A percentile compares a stretch with the other conserved stretches of the same genome.
Conservation (phyloP, 2,329 filamentous ascomycete species). For the Xylaria hypoxylon region DNA sequence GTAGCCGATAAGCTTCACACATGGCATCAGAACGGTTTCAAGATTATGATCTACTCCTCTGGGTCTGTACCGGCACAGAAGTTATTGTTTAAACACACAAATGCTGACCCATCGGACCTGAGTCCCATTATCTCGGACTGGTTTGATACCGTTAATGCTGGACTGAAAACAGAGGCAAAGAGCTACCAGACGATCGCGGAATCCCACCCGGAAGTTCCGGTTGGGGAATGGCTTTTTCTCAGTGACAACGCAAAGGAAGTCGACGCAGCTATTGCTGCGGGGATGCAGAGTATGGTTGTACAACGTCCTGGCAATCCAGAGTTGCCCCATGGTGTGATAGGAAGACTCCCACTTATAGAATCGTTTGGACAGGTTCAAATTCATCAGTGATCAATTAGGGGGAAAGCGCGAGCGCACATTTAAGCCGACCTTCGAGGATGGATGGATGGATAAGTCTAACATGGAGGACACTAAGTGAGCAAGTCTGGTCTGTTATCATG, state of each 20-base stretch:
- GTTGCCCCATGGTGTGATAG: conserved; percentile 62
- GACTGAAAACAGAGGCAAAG: conserved; percentile 73
- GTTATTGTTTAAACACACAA: conserved; percentile 77
- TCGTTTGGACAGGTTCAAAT: conserved; percentile 45
- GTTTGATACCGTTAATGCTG: conserved; percentile 86
- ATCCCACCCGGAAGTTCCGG: conserved; percentile 58
- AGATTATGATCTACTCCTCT: conserved; percentile 83
- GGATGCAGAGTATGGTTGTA: conserved; percentile 73
- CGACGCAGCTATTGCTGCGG: conserved; percentile 69
- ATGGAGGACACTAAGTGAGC: not conserved
- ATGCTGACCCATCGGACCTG: conserved; percentile 69
- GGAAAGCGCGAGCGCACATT: conserved; percentile 26
- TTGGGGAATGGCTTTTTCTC: conserved; percentile 76
- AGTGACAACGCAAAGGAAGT: conserved; percentile 83
- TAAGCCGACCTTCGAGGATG: conserved; percentile 8
- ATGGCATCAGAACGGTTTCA: conserved; percentile 68
- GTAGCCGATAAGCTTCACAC: conserved; percentile 71
- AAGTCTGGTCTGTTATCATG: not conserved
- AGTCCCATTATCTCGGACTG: conserved; percentile 70
- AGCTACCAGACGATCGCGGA: conserved; percentile 76
- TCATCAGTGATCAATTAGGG: conserved; percentile 37
- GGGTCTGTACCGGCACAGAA: conserved; percentile 85
- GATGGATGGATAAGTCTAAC: not conserved
- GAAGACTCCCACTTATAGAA: conserved; percentile 49
- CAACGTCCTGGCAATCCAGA: conserved; percentile 77